These are phyloP conservation scores for Rhodotorula sp. DNA, from an alignment of 1,284 basidiomycete genomes.

Conservation along the genomic window DNA sequence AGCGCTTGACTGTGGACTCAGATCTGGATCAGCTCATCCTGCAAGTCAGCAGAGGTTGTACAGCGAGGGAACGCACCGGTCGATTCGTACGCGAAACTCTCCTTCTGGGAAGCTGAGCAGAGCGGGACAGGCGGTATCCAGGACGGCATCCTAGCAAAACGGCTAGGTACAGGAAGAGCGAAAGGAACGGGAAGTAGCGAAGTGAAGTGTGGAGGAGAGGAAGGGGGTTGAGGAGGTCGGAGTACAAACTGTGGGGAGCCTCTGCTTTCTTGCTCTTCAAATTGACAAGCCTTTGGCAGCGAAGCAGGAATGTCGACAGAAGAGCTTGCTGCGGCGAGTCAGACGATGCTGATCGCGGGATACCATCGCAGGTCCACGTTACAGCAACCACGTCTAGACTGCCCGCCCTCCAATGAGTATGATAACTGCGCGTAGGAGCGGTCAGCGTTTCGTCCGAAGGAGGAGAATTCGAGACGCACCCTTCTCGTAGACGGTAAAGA, in stretches of 20 bases:
- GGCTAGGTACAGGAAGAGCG: not conserved
- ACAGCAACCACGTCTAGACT: slow-evolving; percentile 13
- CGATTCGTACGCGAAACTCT: slow-evolving; percentile 37
- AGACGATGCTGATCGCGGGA: too few species aligned
- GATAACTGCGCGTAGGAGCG: slow-evolving; percentile 9
- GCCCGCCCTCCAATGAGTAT: slow-evolving; percentile 23
- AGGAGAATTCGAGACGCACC: slow-evolving; percentile 28
- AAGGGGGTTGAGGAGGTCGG: too few species aligned
- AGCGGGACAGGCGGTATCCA: slow-evolving; percentile 34
- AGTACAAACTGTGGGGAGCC: too few species aligned
- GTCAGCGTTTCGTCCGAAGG: not conserved
- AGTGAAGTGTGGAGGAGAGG: not conserved
- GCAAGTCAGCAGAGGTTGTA: not conserved
- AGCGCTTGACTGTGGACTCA: slow-evolving; percentile 52
- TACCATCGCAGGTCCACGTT: too few species aligned
- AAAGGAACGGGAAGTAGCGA: not conserved
- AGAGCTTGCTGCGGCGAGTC: too few species aligned
- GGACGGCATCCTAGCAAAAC: slow-evolving; percentile 9
- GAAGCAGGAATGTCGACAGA: too few species aligned
- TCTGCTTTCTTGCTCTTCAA: too few species aligned
- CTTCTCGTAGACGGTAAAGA: slow-evolving; percentile 90
- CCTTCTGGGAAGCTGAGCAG: slow-evolving; percentile 31
- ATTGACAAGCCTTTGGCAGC: too few species aligned
- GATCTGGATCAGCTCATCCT: not conserved
- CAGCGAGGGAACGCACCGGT: slow-evolving; percentile 20